Conservation (phyloP, 352 stramenopile genomes). For the Phytophthora megakarya region DNA sequence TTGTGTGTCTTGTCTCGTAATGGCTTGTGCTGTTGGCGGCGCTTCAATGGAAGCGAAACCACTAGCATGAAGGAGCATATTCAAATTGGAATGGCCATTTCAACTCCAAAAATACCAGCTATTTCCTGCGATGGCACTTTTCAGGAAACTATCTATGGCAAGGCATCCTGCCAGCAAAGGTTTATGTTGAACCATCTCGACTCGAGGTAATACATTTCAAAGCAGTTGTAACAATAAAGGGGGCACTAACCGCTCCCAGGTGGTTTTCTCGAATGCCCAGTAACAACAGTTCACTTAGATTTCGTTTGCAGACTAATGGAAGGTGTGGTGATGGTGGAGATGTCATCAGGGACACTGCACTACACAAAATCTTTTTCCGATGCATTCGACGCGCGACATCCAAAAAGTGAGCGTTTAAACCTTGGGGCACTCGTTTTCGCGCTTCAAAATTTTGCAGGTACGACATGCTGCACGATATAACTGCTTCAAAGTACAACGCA, state of each 20-base stretch:
- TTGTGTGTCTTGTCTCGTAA: constrained; percentile 12
- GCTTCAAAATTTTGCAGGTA: constrained; percentile 63
- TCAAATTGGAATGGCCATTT: background rate
- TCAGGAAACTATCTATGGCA: constrained; percentile 8
- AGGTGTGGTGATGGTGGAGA: constrained; percentile 57
- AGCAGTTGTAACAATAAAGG: background rate
- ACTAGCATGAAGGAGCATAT: background rate
- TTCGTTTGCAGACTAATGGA: constrained; percentile 49
- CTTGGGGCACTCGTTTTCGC: constrained; percentile 66
- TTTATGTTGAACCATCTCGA: background rate
- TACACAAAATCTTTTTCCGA: constrained; percentile 57
- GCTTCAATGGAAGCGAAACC: constrained; percentile 27
- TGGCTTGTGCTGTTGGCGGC: constrained; percentile 10
- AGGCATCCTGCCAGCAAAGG: background rate
- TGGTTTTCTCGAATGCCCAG: too few species aligned
- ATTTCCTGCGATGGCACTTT: background rate
- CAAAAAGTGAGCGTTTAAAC: constrained; percentile 64
- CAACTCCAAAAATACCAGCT: constrained; percentile 22
- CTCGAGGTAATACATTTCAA: constrained; percentile 8
- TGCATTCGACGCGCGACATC: constrained; percentile 52
- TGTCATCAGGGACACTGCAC: constrained; percentile 51
- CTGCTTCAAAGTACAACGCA: background rate
- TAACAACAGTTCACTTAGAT: too few species aligned
- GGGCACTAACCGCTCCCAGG: too few species aligned
- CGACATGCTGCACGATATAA: background rate